Conservation (phyloP, 2,329 filamentous ascomycete genomes). For the Cladophialophora yegresii region DNA sequence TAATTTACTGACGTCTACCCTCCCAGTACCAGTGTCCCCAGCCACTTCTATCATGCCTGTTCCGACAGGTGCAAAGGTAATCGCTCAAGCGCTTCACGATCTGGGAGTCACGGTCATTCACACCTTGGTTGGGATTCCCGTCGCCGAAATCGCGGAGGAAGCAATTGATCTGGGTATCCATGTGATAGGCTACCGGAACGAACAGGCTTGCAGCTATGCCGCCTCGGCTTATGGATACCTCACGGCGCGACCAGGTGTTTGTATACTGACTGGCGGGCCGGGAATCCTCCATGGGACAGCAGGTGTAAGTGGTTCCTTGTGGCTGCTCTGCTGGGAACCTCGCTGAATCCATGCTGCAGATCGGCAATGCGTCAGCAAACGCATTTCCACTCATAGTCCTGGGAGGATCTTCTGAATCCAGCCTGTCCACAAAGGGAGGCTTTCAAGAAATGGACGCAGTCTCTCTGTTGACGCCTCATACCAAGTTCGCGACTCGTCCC, state of each 20-base stretch:
- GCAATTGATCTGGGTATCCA: conserved; percentile 59
- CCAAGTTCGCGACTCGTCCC: conserved; percentile 55
- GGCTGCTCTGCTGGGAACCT: neutral
- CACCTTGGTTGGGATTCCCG: conserved; percentile 58
- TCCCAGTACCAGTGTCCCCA: neutral
- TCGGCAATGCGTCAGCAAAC: conserved; percentile 57
- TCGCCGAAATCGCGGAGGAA: conserved; percentile 60
- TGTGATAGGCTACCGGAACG: conserved; percentile 61
- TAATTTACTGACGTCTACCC: neutral
- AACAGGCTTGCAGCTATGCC: conserved; percentile 61
- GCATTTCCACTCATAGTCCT: conserved; percentile 58
- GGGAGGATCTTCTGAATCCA: conserved; percentile 57
- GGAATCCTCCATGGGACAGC: conserved; percentile 61
- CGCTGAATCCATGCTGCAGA: conserved; percentile 35
- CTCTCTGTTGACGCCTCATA: conserved; percentile 55
- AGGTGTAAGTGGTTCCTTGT: conserved; percentile 47
- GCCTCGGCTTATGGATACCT: conserved; percentile 62
- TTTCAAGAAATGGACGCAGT: conserved; percentile 62
- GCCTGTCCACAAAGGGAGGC: conserved; percentile 55
- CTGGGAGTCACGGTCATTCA: conserved; percentile 56
- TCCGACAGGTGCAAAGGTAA: conserved; percentile 49
- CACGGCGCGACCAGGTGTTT: conserved; percentile 58
- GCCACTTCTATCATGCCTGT: conserved; percentile 11
- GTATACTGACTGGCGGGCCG: conserved; percentile 61
- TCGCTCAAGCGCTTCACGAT: conserved; percentile 53